phyloP scores from a whole-genome alignment of 805 yeast species.

The Pichia phayaonensis region DNA sequence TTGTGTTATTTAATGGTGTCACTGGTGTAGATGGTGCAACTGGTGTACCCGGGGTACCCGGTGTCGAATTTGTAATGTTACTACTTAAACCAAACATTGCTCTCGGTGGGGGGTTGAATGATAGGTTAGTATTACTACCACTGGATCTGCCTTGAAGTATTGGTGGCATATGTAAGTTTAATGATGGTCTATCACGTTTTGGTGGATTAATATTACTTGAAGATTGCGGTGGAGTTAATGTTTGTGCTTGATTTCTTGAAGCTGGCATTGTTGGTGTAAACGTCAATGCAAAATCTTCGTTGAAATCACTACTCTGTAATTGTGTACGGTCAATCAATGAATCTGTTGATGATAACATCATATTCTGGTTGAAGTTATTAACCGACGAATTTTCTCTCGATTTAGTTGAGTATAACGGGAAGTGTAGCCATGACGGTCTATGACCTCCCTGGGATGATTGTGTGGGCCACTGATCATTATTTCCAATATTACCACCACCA shows the following conservation, averaged over 20 bases:
- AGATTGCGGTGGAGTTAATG: not conserved
- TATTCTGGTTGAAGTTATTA: not conserved
- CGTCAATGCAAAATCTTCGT: not conserved
- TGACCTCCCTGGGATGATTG: constrained; percentile 6
- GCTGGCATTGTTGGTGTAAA: not conserved
- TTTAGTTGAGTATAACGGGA: constrained; percentile 21
- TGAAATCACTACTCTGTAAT: not conserved
- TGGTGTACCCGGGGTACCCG: constrained; percentile 3
- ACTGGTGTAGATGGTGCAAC: not conserved
- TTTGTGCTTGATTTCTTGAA: not conserved
- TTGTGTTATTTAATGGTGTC: not conserved
- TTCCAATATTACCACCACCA: not conserved
- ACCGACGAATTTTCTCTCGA: not conserved
- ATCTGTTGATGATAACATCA: constrained; percentile 28
- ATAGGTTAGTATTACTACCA: not conserved
- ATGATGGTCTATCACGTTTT: not conserved
- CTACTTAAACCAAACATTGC: constrained; percentile 1
- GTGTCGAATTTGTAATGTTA: not conserved
- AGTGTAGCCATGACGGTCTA: constrained; percentile 31
- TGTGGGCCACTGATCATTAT: not conserved
- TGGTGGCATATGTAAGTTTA: not conserved
- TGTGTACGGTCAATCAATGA: constrained; percentile 28
- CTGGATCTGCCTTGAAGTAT: not conserved
- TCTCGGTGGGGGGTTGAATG: constrained; percentile 1
- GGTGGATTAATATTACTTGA: not conserved